Conservation (phyloP, 768 basidiomycete species). For the Pisolithus sp. region DNA sequence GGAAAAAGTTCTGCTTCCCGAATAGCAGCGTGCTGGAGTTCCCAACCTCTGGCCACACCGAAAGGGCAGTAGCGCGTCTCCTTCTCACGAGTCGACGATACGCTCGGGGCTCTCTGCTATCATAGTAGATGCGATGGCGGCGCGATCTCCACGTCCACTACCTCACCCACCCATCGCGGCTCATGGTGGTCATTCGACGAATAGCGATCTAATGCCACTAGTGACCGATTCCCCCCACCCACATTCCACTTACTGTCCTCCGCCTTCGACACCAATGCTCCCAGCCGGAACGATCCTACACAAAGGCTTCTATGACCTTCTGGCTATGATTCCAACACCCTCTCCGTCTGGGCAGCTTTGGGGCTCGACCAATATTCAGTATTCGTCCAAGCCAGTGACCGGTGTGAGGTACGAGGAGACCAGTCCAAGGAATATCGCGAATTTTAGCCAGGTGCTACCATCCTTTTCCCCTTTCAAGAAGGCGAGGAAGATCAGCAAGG, state of each 20-base stretch:
- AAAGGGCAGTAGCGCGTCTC: not conserved
- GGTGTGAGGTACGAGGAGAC: conserved; percentile 69
- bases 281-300: conserved; percentile 71
- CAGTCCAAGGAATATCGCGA: conserved; percentile 6
- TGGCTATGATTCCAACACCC: conserved; percentile 69
- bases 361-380: conserved; percentile 35
- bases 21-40: no score
- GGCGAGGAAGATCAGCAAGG: conserved; percentile 70
- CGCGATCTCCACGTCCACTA: conserved; percentile 4
- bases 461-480: conserved; percentile 38
- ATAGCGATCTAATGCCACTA: conserved; percentile 4
- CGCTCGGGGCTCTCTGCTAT: not conserved
- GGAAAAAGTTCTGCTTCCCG: no score
- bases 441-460: conserved; percentile 20
- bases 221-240: conserved; percentile 30
- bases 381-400: conserved; percentile 41
- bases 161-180: not conserved
- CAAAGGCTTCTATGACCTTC: conserved; percentile 86
- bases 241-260: conserved; percentile 20
- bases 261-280: conserved; percentile 36
- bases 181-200: conserved; percentile 1
- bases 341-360: conserved; percentile 57
- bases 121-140: conserved; percentile 5
- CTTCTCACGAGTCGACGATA: not conserved
- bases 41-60: not conserved